Evolutionary conservation across 805 yeast species (phyloP), one percentile per base, ranked within the genome.

Genomic region (Candida anglica): DNA sequence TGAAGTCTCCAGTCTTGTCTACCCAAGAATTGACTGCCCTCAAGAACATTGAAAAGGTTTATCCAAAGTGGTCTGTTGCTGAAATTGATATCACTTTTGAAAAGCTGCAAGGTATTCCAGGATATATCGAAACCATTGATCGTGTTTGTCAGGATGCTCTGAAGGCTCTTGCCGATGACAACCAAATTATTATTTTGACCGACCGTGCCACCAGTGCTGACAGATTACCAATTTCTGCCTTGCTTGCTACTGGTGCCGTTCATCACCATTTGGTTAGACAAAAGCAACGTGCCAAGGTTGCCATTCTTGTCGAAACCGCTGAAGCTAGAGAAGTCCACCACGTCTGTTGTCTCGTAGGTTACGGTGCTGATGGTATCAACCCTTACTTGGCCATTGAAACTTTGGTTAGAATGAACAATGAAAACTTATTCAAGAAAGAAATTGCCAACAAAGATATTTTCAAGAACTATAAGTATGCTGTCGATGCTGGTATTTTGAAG

Each of bases 301-400:
- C 98, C 3, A 65, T 91, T 43, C 68, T 91, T 41, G 73, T 91
- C 40, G 98, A 91, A 69, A 81, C 97, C 28, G 97, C 94, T 33
- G 98, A 91, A 66, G 98, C 97, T 11, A 81, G 95, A 58, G 98
- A 93, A 65, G 94, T 91, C 27, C 98, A 91, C 60, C 98, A 91
- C 66, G 79, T 88, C 61, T 87, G 96, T 69, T 88, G 88, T 48
- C 71, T 91, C 46, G 77, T 91, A 19, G 98, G 98, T 47, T 93
- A 93, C 60, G 98, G 98, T 72, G 95, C 91, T 43, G 98, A 91
- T 66, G 98, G 88, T 43, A 72, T 91, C 52, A 86, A 85, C 65
- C 98, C 98, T 37, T 93, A 88, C 69, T 69, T 91, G 57, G 95
- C 91, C 11, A 76, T 91, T 66, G 96, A 93, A 61, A 81, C 96